Evolutionary conservation across 2,329 filamentous ascomycete genomes (phyloP).

Genomic region (Epichloe gansuensis): DNA sequence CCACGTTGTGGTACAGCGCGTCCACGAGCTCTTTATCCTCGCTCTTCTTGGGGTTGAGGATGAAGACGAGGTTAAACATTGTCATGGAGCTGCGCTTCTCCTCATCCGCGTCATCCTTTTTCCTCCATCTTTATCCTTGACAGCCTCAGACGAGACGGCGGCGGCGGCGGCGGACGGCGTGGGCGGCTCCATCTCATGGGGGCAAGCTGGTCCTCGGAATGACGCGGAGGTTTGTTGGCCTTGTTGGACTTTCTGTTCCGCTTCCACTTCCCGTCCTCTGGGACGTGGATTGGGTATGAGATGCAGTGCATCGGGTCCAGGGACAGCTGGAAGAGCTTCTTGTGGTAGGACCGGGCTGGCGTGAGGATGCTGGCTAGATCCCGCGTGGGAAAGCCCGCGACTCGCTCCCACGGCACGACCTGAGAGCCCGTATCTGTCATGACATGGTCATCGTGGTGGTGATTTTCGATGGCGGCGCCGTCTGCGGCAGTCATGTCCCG

Average conservation of each 20-base stretch:
- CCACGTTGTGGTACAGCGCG: constrained; percentile 71
- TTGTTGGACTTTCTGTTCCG: constrained; percentile 43
- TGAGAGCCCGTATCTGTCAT: constrained; percentile 44
- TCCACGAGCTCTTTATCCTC: constrained; percentile 67
- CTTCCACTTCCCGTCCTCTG: constrained; percentile 69
- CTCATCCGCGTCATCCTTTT: constrained; percentile 40
- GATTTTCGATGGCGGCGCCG: constrained; percentile 30
- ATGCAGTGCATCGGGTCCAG: constrained; percentile 71
- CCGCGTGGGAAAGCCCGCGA: constrained; percentile 62
- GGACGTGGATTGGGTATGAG: constrained; percentile 73
- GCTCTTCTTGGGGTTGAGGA: constrained; percentile 66
- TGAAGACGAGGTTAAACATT: constrained; percentile 97
- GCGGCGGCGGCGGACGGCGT: constrained; percentile 2
- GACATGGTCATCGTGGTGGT: constrained; percentile 42
- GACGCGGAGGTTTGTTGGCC: constrained; percentile 19
- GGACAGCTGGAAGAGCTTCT: constrained; percentile 69
- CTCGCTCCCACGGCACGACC: constrained; percentile 56
- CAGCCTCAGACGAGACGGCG: constrained; percentile 14
- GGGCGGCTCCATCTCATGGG: constrained; percentile 18
- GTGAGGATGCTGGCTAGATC: constrained; percentile 72
- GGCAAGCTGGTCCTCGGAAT: constrained; percentile 19
- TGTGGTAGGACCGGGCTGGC: constrained; percentile 64
- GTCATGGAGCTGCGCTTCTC: constrained; percentile 64
- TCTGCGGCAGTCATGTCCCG: constrained; percentile 22
- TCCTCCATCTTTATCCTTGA: constrained; percentile 20